Percentiles rank a stretch among this genome's conserved stretches.
Evolutionary conservation across 257 asterid genomes (phyloP).

Genomic region (Jacaranda mimosifolia): DNA sequence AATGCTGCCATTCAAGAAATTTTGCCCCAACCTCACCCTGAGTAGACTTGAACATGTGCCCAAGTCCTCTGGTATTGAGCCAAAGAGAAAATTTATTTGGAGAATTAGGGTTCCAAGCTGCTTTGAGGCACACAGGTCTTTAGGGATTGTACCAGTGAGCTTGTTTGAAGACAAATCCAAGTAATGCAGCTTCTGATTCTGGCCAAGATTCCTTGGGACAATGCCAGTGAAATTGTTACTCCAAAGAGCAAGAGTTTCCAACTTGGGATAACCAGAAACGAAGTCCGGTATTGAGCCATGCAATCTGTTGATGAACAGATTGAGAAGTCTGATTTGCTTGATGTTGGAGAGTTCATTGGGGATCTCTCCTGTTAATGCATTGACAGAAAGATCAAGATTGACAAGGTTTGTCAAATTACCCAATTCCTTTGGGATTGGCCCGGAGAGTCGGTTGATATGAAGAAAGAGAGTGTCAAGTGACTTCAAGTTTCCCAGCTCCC

Average conservation of each 20-base stretch:
- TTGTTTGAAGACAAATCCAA: slow-evolving; percentile 91
- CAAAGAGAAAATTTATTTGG: slow-evolving; percentile 77
- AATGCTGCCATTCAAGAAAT: slow-evolving; percentile 83
- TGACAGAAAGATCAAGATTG: slow-evolving; percentile 85
- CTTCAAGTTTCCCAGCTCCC: slow-evolving; percentile 71
- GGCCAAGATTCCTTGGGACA: slow-evolving; percentile 76
- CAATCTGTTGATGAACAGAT: slow-evolving; percentile 79
- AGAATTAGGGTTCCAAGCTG: slow-evolving; percentile 74
- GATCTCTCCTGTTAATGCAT: slow-evolving; percentile 81
- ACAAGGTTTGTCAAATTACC: slow-evolving; percentile 78
- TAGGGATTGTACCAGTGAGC: slow-evolving; percentile 90
- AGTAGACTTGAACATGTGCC: slow-evolving; percentile 79
- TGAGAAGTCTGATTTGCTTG: slow-evolving; percentile 62
- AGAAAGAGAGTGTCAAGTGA: slow-evolving; percentile 72
- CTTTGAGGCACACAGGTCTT: slow-evolving; percentile 60
- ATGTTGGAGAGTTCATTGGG: slow-evolving; percentile 74
- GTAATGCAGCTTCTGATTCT: slow-evolving; percentile 60
- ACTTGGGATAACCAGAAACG: slow-evolving; percentile 65
- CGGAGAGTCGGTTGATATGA: slow-evolving; percentile 70
- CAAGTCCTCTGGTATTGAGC: slow-evolving; percentile 74
- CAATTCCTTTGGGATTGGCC: slow-evolving; percentile 73
- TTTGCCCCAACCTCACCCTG: slow-evolving; percentile 87
- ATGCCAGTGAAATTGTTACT: slow-evolving; percentile 92
- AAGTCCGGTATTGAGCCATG: slow-evolving; percentile 90
- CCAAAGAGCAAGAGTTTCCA: slow-evolving; percentile 84